Base-by-base conservation (phyloP, 192 early-diverging fungal genomes). In the Coemansia sp. region DNA sequence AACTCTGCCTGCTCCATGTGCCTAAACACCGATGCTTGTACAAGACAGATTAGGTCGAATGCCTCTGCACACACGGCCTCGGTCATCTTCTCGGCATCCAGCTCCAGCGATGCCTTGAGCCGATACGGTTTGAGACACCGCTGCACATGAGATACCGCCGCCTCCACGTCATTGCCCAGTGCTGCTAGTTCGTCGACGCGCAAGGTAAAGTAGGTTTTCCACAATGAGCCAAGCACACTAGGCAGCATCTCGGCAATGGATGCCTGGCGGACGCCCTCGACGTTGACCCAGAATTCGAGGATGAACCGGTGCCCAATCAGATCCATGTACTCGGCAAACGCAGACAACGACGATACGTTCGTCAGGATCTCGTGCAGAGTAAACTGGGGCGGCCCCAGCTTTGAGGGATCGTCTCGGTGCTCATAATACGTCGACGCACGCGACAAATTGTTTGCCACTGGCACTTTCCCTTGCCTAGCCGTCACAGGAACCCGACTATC, bases 261-360 rank as follows among this genome's bases (percentile, higher is more conserved):
- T 17, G 63, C 39, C 33, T 74, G 76, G 32, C 86, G 75, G 30
- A 89, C 80, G 26, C 89, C 87, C 68, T 92, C 89, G 16, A 92
- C 85, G 59, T 89, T 84, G 30, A 93, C 67, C 91, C 92, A 93
- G 64, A 92, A 92, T 61, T 91, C 89, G 3, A 93, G 84, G 32
- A 88, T 77, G 6, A 86, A 67, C 73, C 88, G 84, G 63, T 83
- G 77, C 3, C 88, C 90, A 13, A 83, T 84, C 21, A 87, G 82
- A 70, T 95, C 92, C 88, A 91, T 89, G 73, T 90, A 93, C 73
- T 93, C 93, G 67, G 88, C 89, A 77, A 95, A 93, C 47, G 89
- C 91, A 0, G 90, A 89, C 6, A 93, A 67, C 3, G 90, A 85
- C 0, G 86, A 64, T 0, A 89, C 84, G 59, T 92, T 89, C 6